These are phyloP conservation scores for Camelina hispida DNA, from an alignment of 345 rosid species.

Conservation along the genomic window DNA sequence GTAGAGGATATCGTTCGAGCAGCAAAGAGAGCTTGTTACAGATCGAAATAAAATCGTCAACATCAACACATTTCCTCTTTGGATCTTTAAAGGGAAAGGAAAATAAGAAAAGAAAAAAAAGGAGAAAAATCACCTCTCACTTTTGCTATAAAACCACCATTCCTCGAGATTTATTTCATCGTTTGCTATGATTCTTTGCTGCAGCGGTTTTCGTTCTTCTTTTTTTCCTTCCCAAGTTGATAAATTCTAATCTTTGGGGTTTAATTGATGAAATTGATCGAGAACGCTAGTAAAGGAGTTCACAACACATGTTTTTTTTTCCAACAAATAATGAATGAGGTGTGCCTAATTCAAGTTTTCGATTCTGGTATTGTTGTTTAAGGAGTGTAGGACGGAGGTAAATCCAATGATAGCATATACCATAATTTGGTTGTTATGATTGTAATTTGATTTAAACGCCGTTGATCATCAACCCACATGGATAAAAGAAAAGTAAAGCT, in stretches of 20 bases:
- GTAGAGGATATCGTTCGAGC: slow-evolving; percentile 80
- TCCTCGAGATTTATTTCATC: slow-evolving; percentile 35
- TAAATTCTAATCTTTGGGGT: slow-evolving; percentile 19
- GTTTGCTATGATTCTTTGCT: slow-evolving; percentile 22
- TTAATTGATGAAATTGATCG: slow-evolving; percentile 18
- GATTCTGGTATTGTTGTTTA: not conserved
- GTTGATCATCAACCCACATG: no score
- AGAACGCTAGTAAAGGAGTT: slow-evolving; percentile 24
- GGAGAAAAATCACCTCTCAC: slow-evolving; percentile 20
- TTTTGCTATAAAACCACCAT: slow-evolving; percentile 29
- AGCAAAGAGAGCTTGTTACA: slow-evolving; percentile 78
- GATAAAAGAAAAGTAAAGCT: no score
- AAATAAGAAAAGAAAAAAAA: slow-evolving; percentile 13
- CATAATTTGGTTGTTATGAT: not conserved
- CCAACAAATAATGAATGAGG: slow-evolving; percentile 18
- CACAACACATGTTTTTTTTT: not conserved
- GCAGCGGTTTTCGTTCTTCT: not conserved
- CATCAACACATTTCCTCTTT: slow-evolving; percentile 37
- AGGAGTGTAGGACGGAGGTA: not conserved
- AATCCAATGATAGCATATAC: not conserved
- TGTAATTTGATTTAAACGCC: not conserved
- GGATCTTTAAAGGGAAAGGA: slow-evolving; percentile 40
- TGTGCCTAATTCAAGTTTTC: not conserved
- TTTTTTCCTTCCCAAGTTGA: slow-evolving; percentile 21
- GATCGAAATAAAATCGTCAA: slow-evolving; percentile 47